Base-by-base conservation (phyloP, 2,329 filamentous ascomycete species). In the Fusarium sp. region DNA sequence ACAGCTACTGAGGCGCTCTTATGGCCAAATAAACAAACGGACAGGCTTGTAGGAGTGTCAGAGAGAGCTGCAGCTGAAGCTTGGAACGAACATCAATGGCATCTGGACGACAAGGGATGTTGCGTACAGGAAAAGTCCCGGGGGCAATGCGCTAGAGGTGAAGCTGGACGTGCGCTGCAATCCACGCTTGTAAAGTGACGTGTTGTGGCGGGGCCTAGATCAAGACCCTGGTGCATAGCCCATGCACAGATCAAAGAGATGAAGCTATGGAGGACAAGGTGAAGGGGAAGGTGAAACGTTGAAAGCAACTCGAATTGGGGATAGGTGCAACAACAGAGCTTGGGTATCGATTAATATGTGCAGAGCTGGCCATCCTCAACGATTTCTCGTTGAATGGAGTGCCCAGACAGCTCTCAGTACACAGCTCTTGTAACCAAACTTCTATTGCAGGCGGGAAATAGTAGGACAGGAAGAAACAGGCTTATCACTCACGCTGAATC, bases 131-230 rank as follows among this genome's bases (percentile, higher is more conserved):
- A 75, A 68, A 62, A 71, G 73, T 60, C 73, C 68, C 65, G 45
- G 67, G 34, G 55, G 52, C 52, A n/a, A 59, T 68, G 69, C 70
- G 68, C 62, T 65, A 75, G 45, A 69, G 62, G 59, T 75, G 76
- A 78, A 75, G 73, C 59, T 73, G 65, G 66, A 77, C 70, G 69
- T 60, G 75, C 68, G 70, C 68, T 75, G 74, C 70, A 74, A 77
- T 75, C 68, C 68, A 74, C 75, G 74, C 70, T 74, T 75, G 75
- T 36, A 71, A 75, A 77, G 72, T 75, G 73, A 74, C 70, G 75
- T 78, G 75, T 76, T 77, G 74, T 78, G 75, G 75, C 75, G 72
- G 75, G 75, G 68, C 70, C 73, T 45, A 72, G 66, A 75, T 73
- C 64, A 74, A 67, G 66, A 76, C 57, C 73, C 56, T 66, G 70